Conservation (phyloP, 2,329 filamentous ascomycete species). For the Monilinia aucupariae region DNA sequence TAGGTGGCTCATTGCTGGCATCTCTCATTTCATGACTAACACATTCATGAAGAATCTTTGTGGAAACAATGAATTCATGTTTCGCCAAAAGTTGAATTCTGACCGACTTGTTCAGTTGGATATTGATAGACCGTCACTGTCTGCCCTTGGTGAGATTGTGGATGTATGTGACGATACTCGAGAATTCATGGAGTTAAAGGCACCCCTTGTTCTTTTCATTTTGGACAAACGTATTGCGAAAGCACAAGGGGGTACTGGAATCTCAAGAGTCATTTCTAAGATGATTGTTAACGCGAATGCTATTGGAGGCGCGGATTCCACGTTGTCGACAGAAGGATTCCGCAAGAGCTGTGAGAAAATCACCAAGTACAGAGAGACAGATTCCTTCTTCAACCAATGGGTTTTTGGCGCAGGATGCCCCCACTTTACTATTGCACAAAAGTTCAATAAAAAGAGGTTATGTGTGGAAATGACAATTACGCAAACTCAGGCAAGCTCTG, state of each 20-base stretch:
- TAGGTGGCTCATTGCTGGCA: conserved; percentile 82
- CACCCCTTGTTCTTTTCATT: conserved; percentile 85
- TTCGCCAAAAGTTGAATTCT: conserved; percentile 77
- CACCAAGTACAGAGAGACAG: conserved; percentile 71
- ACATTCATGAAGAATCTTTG: conserved; percentile 85
- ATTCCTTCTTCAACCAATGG: conserved; percentile 93
- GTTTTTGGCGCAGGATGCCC: conserved; percentile 84
- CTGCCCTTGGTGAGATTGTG: conserved; percentile 70
- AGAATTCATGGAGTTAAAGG: conserved; percentile 87
- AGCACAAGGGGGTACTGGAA: conserved; percentile 70
- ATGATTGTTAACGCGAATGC: conserved; percentile 82
- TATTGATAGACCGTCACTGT: conserved; percentile 73
- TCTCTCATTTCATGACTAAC: conserved; percentile 93
- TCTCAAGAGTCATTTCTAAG: conserved; percentile 79
- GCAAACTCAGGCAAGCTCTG: conserved; percentile 56
- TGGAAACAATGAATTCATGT: conserved; percentile 92
- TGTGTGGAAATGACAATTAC: conserved; percentile 87
- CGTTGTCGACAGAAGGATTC: conserved; percentile 70
- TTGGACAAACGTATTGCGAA: conserved; percentile 88
- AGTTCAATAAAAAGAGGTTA: conserved; percentile 96
- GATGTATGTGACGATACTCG: conserved; percentile 78
- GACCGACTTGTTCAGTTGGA: conserved; percentile 80
- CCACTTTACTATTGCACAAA: conserved; percentile 75
- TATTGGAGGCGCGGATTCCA: conserved; percentile 64
- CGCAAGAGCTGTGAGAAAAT: conserved; percentile 81